Percentiles rank a stretch among this genome's conserved stretches.
Evolutionary conservation across 2,329 filamentous ascomycete species (phyloP).

Genomic region (Claviceps monticola): DNA sequence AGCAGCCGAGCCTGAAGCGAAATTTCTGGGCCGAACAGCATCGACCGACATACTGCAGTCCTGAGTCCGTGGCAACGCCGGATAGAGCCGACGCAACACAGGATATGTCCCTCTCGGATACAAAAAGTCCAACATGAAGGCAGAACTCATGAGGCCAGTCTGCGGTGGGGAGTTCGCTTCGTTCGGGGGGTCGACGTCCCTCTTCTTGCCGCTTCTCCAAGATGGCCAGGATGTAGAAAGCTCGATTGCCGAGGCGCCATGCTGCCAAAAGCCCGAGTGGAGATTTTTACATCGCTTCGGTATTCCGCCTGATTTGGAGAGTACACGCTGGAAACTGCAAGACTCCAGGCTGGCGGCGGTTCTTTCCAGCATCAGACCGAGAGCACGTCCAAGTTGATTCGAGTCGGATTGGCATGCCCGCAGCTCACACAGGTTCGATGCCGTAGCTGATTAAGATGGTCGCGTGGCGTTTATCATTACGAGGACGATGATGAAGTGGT

Average conservation of each 20-base stretch:
- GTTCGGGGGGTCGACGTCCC: conserved; percentile 7
- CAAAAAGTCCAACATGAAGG: conserved; percentile 41
- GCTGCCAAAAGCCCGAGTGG: conserved; percentile 39
- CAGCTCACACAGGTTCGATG: conserved; percentile 1
- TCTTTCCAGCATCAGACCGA: conserved; percentile 40
- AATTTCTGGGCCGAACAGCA: conserved; percentile 13
- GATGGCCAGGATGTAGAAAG: conserved; percentile 29
- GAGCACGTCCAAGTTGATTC: conserved; percentile 7
- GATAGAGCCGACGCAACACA: conserved; percentile 26
- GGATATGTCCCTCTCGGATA: conserved; percentile 34
- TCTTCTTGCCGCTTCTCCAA: conserved; percentile 14
- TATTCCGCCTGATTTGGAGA: conserved; percentile 24
- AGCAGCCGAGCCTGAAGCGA: conserved; percentile 13
- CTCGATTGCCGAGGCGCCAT: conserved; percentile 37
- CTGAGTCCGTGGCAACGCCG: conserved; percentile 13
- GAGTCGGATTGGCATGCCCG: conserved; percentile 13
- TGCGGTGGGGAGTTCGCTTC: conserved; percentile 12
- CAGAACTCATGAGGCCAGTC: conserved; percentile 27
- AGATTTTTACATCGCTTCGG: conserved; percentile 29
- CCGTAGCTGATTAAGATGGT: not conserved
- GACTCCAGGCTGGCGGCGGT: conserved; percentile 42
- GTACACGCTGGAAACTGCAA: conserved; percentile 38
- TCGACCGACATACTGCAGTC: conserved; percentile 6
- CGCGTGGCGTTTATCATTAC: not conserved
- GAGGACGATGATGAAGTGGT: not conserved